Evolutionary conservation across 768 basidiomycete genomes (phyloP), one percentile per base, ranked within the genome.

Genomic region (Xerocomus brunneocitrinus): DNA sequence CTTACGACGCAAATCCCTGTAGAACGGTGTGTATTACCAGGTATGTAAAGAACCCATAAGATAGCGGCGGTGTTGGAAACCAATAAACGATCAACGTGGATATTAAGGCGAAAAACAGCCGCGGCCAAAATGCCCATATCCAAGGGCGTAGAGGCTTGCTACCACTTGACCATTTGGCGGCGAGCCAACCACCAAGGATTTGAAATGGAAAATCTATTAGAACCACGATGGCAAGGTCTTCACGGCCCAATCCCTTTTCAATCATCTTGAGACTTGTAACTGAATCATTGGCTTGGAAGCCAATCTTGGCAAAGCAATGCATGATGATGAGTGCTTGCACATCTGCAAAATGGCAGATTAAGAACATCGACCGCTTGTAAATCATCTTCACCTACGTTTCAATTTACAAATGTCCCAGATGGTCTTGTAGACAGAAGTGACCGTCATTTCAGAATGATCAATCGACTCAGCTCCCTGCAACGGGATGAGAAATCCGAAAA

Each of bases 191-290:
- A 22, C 91, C 94, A 52, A 89, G 65, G 47, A 99, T 92, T 75
- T 98, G 95, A 73, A 97, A 95, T 2, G 97, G 97, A 61, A 98
- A 98, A 70, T 99, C 97, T 58, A 98, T 87, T 36, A 98, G 82
- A 41, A 95, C 95, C 4, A 92, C 88, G 14, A 94, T 77, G n/a
- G 97, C 94, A 36, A 98, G 79, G 62, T 99, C 97, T 74, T 98
- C 97, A 38, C 94, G 87, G 54, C 85, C 88, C 50, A 99, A 78
- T 2, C 97, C 97, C 66, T 98, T 98, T 70, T 99, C 97, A 40
- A 99, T 88, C 73, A 98, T 82, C 67, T 99, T 99, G 41, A 98
- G 79, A 24, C 82, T 84, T 3, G 91, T 93, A 12, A 86, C 89
- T 6, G 92, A 87, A 43, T 98, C 97, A 71, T 93, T 92, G 25